phyloP scores from a whole-genome alignment of 31 red algal species.

The Asparagopsis taxiformis region DNA sequence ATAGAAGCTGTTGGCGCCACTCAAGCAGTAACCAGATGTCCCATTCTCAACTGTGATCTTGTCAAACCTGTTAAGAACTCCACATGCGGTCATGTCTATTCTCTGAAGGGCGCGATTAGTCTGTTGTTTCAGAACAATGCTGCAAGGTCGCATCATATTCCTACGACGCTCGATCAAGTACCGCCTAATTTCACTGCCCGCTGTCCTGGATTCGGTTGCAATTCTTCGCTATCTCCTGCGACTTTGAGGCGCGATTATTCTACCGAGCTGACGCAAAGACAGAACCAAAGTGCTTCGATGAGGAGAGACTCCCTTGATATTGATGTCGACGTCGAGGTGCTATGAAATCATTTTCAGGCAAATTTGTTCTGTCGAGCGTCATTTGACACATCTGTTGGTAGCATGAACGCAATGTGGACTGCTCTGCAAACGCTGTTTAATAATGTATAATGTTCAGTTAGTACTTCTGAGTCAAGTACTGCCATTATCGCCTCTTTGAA shows the following conservation, averaged over 20 bases:
- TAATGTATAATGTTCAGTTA: too few species aligned
- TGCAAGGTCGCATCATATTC: conserved; percentile 2
- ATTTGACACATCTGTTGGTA: too few species aligned
- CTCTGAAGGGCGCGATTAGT: background rate
- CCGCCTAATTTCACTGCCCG: conserved; percentile 3
- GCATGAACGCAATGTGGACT: too few species aligned
- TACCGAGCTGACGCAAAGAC: conserved; percentile 48
- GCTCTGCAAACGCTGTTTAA: too few species aligned
- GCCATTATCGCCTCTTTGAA: background rate
- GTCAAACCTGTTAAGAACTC: conserved; percentile 10
- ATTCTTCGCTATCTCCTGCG: conserved; percentile 4
- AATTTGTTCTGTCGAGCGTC: too few species aligned
- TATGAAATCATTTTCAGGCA: too few species aligned
- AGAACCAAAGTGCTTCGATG: conserved; percentile 12
- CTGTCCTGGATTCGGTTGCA: conserved; percentile 25
- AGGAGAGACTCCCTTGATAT: conserved; percentile 12
- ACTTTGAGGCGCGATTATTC: conserved; percentile 37
- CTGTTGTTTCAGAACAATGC: conserved; percentile 6
- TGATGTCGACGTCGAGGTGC: too few species aligned
- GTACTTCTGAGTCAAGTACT: too few species aligned
- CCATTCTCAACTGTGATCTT: background rate
- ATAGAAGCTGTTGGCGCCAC: background rate
- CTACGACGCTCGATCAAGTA: conserved; percentile 2
- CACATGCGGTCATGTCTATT: conserved; percentile 29
- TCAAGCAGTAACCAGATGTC: background rate